Evolutionary conservation across 192 early-diverging fungal genomes (phyloP), one percentile per base, ranked within the genome.

Genomic region (Glomus cerebriforme): DNA sequence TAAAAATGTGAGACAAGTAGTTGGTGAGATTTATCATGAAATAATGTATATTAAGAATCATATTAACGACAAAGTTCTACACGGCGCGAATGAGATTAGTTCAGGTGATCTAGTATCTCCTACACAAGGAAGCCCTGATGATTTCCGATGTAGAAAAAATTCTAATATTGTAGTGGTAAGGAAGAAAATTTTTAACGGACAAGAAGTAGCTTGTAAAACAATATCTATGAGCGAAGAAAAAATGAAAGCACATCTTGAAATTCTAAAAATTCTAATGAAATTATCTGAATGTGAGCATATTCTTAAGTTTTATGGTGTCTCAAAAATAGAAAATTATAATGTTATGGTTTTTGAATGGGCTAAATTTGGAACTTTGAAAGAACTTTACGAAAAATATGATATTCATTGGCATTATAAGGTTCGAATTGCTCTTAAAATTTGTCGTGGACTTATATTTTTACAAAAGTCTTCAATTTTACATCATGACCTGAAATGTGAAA

Each of bases 401-500:
- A 34, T 78, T 69, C 7, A 17, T 2, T 78, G 77, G 77, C 15
- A 22, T n/a, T 3, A 7, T 4, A 78, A 78, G 35, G 24, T 78
- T 9, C 43, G 35, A 68, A 59, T 78, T 26, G 77, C 66, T 34
- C n/a, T 29, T 24, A 64, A 69, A 12, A 32, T 78, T 69, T 78
- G 77, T 34, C 29, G 47, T 37, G 77, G 77, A 12, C 26, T 78
- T 35, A n/a, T 43, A 29, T 78, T 78, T 58, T 59, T 78, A 26
- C 77, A 78, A 13, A 49, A 24, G 0, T 29, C n/a, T 37, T 17
- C 3, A 29, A 69, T 69, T 60, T 69, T 34, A 27, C 77, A 78
- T 68, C 77, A 78, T 78, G 77, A 78, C 13, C 26, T 78, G 29
- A 19, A 66, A 3, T 78, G 77, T 24, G 65, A 68, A 69, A 78